phyloP scores from a whole-genome alignment of 1,284 basidiomycete genomes.

The Malassezia slooffiae region DNA sequence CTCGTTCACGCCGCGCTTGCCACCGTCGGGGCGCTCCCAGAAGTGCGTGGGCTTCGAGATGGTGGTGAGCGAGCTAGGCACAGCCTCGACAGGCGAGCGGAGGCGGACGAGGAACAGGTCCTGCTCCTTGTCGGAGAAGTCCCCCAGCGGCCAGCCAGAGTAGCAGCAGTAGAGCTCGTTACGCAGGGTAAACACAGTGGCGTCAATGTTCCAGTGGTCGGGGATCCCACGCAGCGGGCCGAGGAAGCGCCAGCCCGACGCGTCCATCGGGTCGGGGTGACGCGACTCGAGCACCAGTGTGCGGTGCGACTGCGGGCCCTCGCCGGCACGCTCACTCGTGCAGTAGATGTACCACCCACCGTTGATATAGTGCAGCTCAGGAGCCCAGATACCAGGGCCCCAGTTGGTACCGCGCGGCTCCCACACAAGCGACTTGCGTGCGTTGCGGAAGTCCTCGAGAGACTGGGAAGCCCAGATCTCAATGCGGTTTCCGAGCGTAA shows the following conservation, averaged over 20 bases:
- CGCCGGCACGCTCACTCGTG: slow-evolving; percentile 9
- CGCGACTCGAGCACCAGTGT: slow-evolving; percentile 12
- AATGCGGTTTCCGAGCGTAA: slow-evolving; percentile 13
- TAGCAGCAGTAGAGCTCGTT: slow-evolving; percentile 14
- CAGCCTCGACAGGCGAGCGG: slow-evolving; percentile 3
- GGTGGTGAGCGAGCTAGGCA: slow-evolving; percentile 11
- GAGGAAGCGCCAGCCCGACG: slow-evolving; percentile 11
- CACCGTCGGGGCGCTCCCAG: slow-evolving; percentile 15
- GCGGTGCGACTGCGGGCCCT: slow-evolving; percentile 14
- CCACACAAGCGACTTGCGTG: slow-evolving; percentile 9
- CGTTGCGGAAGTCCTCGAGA: slow-evolving; percentile 11
- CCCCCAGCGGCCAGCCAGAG: slow-evolving; percentile 14
- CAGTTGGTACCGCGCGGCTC: slow-evolving; percentile 12
- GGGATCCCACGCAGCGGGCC: slow-evolving; percentile 16
- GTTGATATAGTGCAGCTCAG: slow-evolving; percentile 14
- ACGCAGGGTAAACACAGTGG: slow-evolving; percentile 6
- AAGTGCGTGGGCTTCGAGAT: slow-evolving; percentile 9
- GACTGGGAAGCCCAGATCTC: slow-evolving; percentile 14
- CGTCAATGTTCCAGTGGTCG: slow-evolving; percentile 17
- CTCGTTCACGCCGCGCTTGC: slow-evolving; percentile 17
- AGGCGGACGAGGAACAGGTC: slow-evolving; percentile 14
- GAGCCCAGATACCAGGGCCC: slow-evolving; percentile 16
- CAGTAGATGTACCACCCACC: slow-evolving; percentile 16
- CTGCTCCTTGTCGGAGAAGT: slow-evolving; percentile 16
- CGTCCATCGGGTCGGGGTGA: slow-evolving; percentile 12